phyloP scores from a whole-genome alignment of 495 filamentous ascomycete species.

The Tirmania nivea region DNA sequence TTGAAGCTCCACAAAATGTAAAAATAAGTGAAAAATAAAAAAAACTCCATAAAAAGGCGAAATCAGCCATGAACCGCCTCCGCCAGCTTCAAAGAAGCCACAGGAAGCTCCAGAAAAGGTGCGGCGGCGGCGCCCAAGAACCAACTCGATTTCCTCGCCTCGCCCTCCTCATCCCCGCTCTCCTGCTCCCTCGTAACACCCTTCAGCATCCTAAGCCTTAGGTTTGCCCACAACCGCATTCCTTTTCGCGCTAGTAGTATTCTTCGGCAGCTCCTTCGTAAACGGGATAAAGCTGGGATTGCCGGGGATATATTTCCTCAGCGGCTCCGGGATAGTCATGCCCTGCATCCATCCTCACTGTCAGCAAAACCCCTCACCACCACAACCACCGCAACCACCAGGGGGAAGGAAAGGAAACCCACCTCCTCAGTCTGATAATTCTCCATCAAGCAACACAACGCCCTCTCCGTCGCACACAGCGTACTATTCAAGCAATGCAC shows the following conservation, averaged over 20 bases:
- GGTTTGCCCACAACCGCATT: slow-evolving; percentile 28
- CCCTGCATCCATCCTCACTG: slow-evolving; percentile 28
- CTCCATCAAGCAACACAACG: slow-evolving; percentile 84
- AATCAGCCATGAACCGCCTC: no score
- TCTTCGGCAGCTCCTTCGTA: slow-evolving; percentile 60
- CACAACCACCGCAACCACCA: background rate
- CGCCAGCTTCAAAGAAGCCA: no score
- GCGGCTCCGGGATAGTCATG: slow-evolving; percentile 61
- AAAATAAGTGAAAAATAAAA: no score
- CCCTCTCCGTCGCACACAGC: slow-evolving; percentile 77
- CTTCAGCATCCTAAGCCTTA: slow-evolving; percentile 11
- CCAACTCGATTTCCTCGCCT: no score
- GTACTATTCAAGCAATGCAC: slow-evolving; percentile 87
- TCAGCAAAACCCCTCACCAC: background rate
- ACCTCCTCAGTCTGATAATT: slow-evolving; percentile 87
- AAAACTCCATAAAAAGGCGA: no score
- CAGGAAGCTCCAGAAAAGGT: no score
- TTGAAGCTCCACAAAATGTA: no score
- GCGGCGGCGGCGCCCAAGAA: no score
- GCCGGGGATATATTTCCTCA: slow-evolving; percentile 84
- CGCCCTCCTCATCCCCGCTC: no score
- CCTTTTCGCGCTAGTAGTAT: slow-evolving; percentile 37
- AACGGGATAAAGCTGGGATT: slow-evolving; percentile 71
- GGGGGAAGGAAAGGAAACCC: slow-evolving; percentile 14
- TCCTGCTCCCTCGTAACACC: no score